A percentile compares a stretch with the other conserved stretches of the same genome.
Evolutionary conservation across 257 asterid genomes (phyloP).

Genomic region (Ophiorrhiza pumila): DNA sequence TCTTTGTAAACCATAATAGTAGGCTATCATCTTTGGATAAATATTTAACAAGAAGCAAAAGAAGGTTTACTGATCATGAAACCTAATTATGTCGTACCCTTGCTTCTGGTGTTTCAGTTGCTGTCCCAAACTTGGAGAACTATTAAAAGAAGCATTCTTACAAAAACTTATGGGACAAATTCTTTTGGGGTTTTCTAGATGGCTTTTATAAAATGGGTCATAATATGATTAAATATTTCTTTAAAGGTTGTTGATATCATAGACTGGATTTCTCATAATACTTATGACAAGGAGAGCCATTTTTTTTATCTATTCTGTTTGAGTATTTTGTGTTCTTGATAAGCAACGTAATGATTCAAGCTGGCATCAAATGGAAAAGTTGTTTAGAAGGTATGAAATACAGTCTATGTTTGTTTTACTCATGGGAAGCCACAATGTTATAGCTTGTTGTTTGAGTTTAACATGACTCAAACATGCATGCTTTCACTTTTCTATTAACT

Average conservation of each 20-base stretch:
- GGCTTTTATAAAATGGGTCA: background rate
- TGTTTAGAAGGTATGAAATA: background rate
- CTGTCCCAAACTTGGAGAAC: background rate
- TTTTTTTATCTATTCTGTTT: background rate
- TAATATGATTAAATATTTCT: background rate
- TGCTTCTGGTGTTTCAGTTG: background rate
- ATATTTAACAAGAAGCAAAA: background rate
- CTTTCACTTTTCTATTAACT: too few species aligned
- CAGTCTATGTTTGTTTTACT: background rate
- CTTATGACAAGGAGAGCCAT: too few species aligned
- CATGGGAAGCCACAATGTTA: background rate
- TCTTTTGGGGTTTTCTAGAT: background rate
- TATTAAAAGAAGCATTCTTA: background rate
- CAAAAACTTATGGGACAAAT: background rate
- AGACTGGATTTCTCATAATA: background rate
- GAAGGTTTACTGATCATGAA: background rate
- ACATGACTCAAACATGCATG: background rate
- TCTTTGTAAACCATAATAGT: background rate
- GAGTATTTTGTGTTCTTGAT: background rate
- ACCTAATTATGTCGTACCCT: background rate
- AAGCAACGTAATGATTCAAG: too few species aligned
- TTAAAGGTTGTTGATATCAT: background rate
- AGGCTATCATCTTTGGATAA: background rate
- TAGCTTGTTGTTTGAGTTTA: background rate
- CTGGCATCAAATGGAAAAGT: background rate